Base-by-base conservation (phyloP, 2,329 filamentous ascomycete species). In the Fusarium sterilihyphosum region DNA sequence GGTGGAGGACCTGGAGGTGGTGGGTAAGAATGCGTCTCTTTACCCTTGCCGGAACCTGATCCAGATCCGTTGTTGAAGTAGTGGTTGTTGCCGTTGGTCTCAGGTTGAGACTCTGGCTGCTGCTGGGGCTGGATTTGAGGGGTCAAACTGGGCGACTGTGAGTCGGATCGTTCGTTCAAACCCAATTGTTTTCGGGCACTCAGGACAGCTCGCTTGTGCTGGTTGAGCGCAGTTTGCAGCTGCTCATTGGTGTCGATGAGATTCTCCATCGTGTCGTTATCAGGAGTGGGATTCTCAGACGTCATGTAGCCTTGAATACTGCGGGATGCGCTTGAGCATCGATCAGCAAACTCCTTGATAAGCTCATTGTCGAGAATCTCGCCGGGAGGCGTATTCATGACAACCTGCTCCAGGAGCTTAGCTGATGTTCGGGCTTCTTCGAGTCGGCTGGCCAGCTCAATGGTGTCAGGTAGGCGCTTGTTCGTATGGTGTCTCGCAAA, bases 161-260 rank as follows among this genome's bases (percentile, higher is more conserved):
- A 78, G 17, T 77, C 70, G 22, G 80, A 80, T 20, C 77, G 78
- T 38, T 79, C 79, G 18, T 79, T 76, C 29, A 81, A 77, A 29
- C 88, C 87, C 9, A 88, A 81, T 43, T 87, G 84, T 78, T 91
- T 92, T 70, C 88, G 85, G 6, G 90, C 89, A 67, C 87, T 87
- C n/a, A 92, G 83, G 46, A 97, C 85, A 16, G 94, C 92, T 62
- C 95, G 91, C 82, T 97, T 94, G 82, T 98, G 94, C 80, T 94
- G 92, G 73, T 91, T 96, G 46, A 96, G 87, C 0, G 95, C 92
- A 50, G 93, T 90, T 70, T 94, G 93, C 37, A 99, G 87, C 80
- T 96, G 93, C 82, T 98, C 96, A 81, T 97, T 98, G 20, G 94
- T 96, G 82, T 98, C 95, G 79, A 99, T 98, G 71, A 99, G 86